Base-by-base conservation (phyloP, 495 filamentous ascomycete species). In the Tuber indicum region DNA sequence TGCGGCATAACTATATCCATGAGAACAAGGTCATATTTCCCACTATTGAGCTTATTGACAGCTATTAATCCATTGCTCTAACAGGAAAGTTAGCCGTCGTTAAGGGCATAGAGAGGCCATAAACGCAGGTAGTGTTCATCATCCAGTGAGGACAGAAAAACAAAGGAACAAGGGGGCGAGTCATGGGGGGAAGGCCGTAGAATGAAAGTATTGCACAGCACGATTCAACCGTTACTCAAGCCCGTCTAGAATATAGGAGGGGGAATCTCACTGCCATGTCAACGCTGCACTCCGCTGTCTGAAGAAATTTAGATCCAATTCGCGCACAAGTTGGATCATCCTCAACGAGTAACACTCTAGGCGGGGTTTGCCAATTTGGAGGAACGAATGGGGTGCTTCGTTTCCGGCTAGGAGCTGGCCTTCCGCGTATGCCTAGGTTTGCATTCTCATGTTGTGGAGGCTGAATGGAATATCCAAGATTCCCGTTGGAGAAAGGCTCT, bases 1-100 rank as follows among this genome's bases (percentile, higher is more conserved):
- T 95, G 91, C 23, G 96, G 96, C 95, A 99, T 98, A 77, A 98
- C 97, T 80, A 99, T 98, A 86, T 98, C 96, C 96, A 99, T 99
- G 69, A 98, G 88, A 70, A 99, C 93, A 62, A 99, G 85, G 83
- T 98, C 94, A 84, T 96, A 98, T 47, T 92, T 93, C 26, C 90
- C 89, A 46, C 87, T 86, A 83, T 93, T 94, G 82, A 97, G 91
- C 84, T 97, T 98, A 84, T 93, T 93, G 62, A 98, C 94, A 71
- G 96, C 95, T 84, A 97, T 93, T 73, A 97, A 86, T 19, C 96
- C 96, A 85, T 99, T 93, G 74, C 91, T 89, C 93, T 97, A 81
- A 73, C 72, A 71, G 44, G 9, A 44, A 52, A 69, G 87, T 86
- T 78, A 86, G 84, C 77, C 74, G 76, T 58, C 41, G 76, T 46